Conservation (phyloP, 108 stramenopile genomes). For the Nitzschia sp. region DNA sequence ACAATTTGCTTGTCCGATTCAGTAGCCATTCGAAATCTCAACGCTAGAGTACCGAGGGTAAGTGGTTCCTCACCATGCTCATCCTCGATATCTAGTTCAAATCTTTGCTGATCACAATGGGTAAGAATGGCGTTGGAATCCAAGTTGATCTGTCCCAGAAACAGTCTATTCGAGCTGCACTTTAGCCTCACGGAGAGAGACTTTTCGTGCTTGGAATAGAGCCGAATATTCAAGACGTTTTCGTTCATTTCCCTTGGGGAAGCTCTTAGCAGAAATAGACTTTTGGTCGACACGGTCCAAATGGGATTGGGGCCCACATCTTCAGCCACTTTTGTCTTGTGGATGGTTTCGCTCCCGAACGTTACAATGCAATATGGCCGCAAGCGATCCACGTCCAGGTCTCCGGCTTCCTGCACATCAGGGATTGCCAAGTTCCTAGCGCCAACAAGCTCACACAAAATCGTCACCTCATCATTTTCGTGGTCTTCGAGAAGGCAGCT, state of each 20-base stretch:
- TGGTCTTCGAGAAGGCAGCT: not conserved
- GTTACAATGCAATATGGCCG: constrained; percentile 37
- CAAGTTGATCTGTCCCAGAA: constrained; percentile 52
- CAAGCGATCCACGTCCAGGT: constrained; percentile 8
- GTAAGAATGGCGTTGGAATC: constrained; percentile 43
- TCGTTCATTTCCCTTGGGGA: constrained; percentile 20
- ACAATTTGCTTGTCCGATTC: constrained; percentile 53
- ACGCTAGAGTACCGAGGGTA: constrained; percentile 51
- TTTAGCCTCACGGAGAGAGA: constrained; percentile 14
- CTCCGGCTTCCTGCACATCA: constrained; percentile 4
- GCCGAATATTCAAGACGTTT: constrained; percentile 24
- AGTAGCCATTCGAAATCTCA: constrained; percentile 62
- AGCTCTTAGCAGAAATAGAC: constrained; percentile 52
- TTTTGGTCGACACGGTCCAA: constrained; percentile 57
- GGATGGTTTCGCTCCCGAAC: constrained; percentile 33
- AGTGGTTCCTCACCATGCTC: constrained; percentile 27
- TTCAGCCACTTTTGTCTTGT: constrained; percentile 33
- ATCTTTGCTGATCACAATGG: constrained; percentile 55
- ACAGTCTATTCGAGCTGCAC: constrained; percentile 10
- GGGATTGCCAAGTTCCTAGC: constrained; percentile 33
- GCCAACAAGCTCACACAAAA: constrained; percentile 55
- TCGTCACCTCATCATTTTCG: constrained; percentile 18
- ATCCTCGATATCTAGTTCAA: constrained; percentile 55
- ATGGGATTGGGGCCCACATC: constrained; percentile 53
- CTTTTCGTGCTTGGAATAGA: constrained; percentile 19